Conservation (phyloP, 352 stramenopile species). For the Phytophthora palmivora region DNA sequence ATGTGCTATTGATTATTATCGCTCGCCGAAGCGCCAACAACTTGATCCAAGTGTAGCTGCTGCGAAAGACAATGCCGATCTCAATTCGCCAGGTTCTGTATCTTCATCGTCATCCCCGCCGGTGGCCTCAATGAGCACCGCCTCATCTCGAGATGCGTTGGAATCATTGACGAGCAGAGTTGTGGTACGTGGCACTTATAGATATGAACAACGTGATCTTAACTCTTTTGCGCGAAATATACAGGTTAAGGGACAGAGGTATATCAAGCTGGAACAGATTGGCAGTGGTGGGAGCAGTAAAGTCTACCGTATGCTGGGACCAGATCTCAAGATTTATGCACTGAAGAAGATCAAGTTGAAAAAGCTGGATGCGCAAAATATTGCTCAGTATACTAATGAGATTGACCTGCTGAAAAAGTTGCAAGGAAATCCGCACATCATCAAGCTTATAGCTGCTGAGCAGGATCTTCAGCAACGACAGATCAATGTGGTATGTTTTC, state of each 20-base stretch:
- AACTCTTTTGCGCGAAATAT: conserved; percentile 11
- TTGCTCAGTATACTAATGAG: conserved; percentile 98
- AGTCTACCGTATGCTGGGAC: conserved; percentile 95
- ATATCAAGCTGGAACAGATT: conserved; percentile 97
- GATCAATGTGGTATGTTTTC: conserved; percentile 68
- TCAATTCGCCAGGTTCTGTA: conserved; percentile 56
- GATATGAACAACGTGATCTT: background rate
- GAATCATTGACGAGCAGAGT: conserved; percentile 66
- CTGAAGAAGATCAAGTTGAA: conserved; percentile 98
- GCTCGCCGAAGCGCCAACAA: conserved; percentile 60
- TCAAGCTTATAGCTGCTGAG: conserved; percentile 95
- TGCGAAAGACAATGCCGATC: conserved; percentile 37
- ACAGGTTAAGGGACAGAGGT: conserved; percentile 91
- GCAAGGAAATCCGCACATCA: conserved; percentile 96
- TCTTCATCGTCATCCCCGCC: conserved; percentile 67
- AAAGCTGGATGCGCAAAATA: conserved; percentile 87
- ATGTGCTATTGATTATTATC: conserved; percentile 39
- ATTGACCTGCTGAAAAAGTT: conserved; percentile 95
- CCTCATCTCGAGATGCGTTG: conserved; percentile 50
- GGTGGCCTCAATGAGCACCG: conserved; percentile 37
- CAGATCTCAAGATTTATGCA: conserved; percentile 95
- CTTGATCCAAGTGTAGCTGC: conserved; percentile 28
- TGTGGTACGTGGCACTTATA: conserved; percentile 39
- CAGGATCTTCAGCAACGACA: conserved; percentile 86
- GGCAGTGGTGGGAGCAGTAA: conserved; percentile 97